Evolutionary conservation across 2,329 filamentous ascomycete genomes (phyloP), one percentile per base, ranked within the genome.

Genomic region (Alternaria brassicicola): DNA sequence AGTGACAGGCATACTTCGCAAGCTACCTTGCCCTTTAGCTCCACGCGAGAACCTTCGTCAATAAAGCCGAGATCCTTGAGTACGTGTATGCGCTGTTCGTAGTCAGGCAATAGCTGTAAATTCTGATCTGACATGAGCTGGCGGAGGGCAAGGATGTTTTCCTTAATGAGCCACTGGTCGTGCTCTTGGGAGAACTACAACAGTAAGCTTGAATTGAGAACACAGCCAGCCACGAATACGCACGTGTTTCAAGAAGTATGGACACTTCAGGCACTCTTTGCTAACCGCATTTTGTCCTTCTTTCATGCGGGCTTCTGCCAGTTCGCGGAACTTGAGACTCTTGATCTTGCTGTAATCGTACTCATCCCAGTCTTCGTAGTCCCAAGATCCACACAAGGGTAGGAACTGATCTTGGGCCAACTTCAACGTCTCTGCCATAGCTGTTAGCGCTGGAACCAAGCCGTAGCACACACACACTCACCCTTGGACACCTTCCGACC

Each of bases 21-120:
- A 4, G 95, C 95, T 21, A 99, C 95, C 78, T 98, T 98, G 78
- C 95, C 95, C 80, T 99, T 99, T 63, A 99, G 86, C 79, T 96
- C 91, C 36, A 99, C 96, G 21, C 94, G 89, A 4, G 89, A 89
- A 42, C 89, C 88, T 4, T 90, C 88, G 70, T 99, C 95, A 66
- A 99, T 90, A 76, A 99, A 99, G 5, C 88, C 89, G 7, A 99
- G 86, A 66, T 98, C 93, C 74, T 92, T 93, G 43, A 99, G 84
- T 0, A 99, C 95, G 62, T 90, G 88, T 35, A 98, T 92, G 48
- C 95, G 89, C 79, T 98, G 95, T 73, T 98, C 91, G 74, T 99
- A 99, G 78, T 99, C 95, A 0, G 95, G 95, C 9, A 99, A 85
- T 4, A 99, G 85, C 73, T 97, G 93, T 2, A 99, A 86, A 73